A percentile compares a stretch with the other conserved stretches of the same genome.
These are phyloP conservation scores for Vigna unguiculata DNA, from an alignment of 306 rosid species.

Conservation along the genomic window DNA sequence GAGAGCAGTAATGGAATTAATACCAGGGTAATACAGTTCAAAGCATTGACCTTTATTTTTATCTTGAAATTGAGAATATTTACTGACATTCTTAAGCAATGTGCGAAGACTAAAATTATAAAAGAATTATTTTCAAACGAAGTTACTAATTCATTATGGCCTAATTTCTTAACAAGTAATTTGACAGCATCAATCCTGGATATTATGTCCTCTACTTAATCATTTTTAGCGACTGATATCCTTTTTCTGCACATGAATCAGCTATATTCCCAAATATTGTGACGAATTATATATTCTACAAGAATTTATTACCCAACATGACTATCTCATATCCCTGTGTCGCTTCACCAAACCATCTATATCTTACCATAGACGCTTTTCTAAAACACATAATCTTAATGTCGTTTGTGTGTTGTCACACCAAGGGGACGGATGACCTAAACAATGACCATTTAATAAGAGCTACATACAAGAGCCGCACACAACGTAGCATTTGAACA, in stretches of 20 bases:
- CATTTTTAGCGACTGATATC: not conserved
- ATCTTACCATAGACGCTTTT: constrained; percentile 29
- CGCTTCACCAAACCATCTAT: constrained; percentile 33
- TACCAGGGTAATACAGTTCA: not conserved
- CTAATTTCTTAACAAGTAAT: not conserved
- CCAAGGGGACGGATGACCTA: not conserved
- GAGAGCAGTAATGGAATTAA: not conserved
- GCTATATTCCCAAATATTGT: not conserved
- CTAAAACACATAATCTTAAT: constrained; percentile 49
- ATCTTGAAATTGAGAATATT: not conserved
- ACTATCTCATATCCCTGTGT: not conserved
- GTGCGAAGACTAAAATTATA: not conserved
- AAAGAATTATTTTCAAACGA: not conserved
- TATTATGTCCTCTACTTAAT: not conserved
- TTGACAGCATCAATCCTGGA: not conserved
- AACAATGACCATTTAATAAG: not conserved
- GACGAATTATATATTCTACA: constrained; percentile 3
- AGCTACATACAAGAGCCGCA: not conserved
- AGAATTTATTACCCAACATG: not conserved
- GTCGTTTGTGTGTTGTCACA: not conserved
- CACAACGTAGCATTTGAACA: constrained; percentile 18
- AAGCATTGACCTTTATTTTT: not conserved
- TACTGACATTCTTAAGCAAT: not conserved
- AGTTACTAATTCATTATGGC: not conserved
- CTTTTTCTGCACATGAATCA: not conserved